Conservation (phyloP, 495 filamentous ascomycete species). For the Penicillium bovifimosum region DNA sequence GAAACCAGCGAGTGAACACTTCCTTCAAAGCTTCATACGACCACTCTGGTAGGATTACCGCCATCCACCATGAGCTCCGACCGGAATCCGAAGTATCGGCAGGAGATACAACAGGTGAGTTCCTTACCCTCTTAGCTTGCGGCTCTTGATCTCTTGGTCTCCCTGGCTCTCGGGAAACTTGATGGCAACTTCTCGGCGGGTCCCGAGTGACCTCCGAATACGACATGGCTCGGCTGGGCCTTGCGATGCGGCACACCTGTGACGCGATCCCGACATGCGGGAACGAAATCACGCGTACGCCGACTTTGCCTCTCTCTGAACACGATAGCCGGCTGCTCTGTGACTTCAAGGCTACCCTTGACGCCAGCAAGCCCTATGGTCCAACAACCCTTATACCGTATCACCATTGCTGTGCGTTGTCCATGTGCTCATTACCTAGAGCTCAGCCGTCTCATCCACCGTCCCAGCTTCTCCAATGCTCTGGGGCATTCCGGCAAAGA, state of each 20-base stretch:
- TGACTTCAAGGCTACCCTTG: neutral
- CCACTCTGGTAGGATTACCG: neutral
- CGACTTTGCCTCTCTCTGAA: too few relatives aligned
- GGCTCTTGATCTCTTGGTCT: neutral
- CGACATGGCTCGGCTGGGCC: neutral
- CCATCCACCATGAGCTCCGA: constrained; percentile 29
- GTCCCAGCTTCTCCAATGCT: neutral
- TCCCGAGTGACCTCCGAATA: neutral
- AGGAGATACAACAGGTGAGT: constrained; percentile 90
- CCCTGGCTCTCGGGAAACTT: neutral
- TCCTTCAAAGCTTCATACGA: too few relatives aligned
- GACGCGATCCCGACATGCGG: neutral
- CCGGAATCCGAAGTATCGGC: constrained; percentile 76
- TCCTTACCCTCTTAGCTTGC: neutral
- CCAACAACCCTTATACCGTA: neutral
- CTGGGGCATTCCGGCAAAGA: neutral
- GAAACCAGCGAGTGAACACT: neutral
- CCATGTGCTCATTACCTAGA: neutral
- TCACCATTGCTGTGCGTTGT: neutral
- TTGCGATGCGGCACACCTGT: neutral
- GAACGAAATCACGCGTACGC: neutral
- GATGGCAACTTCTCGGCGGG: neutral
- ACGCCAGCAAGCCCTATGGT: neutral
- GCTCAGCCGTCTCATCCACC: neutral
- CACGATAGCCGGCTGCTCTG: neutral